These are phyloP conservation scores for Xylaria hypoxylon DNA, from an alignment of 2,329 filamentous ascomycete genomes.

Conservation along the genomic window DNA sequence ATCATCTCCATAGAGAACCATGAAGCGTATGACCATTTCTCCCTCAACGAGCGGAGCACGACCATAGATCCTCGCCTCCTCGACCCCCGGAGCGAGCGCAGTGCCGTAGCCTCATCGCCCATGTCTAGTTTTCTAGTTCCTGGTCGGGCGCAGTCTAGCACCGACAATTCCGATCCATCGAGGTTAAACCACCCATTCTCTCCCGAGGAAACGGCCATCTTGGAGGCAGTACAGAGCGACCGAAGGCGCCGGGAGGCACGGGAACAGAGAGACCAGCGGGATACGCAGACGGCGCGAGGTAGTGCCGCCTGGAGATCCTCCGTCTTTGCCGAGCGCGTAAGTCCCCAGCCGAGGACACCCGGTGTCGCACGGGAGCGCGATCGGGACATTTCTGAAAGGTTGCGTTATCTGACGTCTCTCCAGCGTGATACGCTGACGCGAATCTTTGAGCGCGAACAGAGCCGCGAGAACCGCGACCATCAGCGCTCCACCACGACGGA, in stretches of 20 bases:
- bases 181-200: slow-evolving; percentile 64
- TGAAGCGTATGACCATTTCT: slow-evolving; percentile 66
- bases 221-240: slow-evolving; percentile 67
- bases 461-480: slow-evolving; percentile 46
- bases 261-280: slow-evolving; percentile 50
- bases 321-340: slow-evolving; percentile 51
- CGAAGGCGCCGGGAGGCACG: slow-evolving; percentile 62
- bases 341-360: slow-evolving; percentile 42
- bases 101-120: slow-evolving; percentile 43
- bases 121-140: slow-evolving; percentile 54
- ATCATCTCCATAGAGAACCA: slow-evolving; percentile 72
- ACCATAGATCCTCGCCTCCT: slow-evolving; percentile 66
- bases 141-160: slow-evolving; percentile 47
- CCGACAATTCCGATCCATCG: slow-evolving; percentile 54
- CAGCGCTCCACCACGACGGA: slow-evolving; percentile 44
- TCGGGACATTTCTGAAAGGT: slow-evolving; percentile 38
- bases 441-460: slow-evolving; percentile 50
- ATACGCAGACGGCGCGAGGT: slow-evolving; percentile 40
- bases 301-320: slow-evolving; percentile 47
- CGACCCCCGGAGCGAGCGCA: slow-evolving; percentile 60
- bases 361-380: slow-evolving; percentile 35
- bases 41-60: slow-evolving; percentile 66
- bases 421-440: slow-evolving; percentile 51
- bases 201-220: slow-evolving; percentile 65
- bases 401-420: slow-evolving; percentile 40